Evolutionary conservation across 495 filamentous ascomycete genomes (phyloP).

Genomic region (Aspergillus taichungensis): DNA sequence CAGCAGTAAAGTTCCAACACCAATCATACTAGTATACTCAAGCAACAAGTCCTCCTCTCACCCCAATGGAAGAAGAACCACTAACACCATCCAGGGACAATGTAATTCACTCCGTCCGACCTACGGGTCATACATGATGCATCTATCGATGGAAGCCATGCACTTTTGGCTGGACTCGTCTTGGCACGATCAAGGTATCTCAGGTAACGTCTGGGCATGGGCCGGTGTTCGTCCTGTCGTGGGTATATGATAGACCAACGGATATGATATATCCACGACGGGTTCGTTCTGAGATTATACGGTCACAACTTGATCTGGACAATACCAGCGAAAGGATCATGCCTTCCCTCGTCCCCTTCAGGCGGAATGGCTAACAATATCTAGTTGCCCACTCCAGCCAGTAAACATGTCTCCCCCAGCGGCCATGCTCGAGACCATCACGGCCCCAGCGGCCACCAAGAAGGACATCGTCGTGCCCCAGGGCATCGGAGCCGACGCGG

Average conservation of each 20-base stretch:
- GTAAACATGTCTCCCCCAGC: slow-evolving; percentile 69
- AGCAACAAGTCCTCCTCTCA: slow-evolving; percentile 14
- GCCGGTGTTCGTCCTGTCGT: slow-evolving; percentile 55
- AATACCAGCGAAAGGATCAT: slow-evolving; percentile 99
- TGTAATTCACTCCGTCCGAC: slow-evolving; percentile 11
- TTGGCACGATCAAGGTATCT: slow-evolving; percentile 52
- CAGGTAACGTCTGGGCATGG: slow-evolving; percentile 53
- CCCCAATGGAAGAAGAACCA: too few species aligned
- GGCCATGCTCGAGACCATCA: slow-evolving; percentile 40
- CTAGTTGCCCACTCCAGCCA: slow-evolving; percentile 31
- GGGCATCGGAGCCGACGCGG: slow-evolving; percentile 25
- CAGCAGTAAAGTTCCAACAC: too few species aligned
- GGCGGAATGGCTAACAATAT: slow-evolving; percentile 31
- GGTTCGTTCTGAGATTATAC: slow-evolving; percentile 87
- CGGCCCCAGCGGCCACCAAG: slow-evolving; percentile 38
- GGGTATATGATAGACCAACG: background rate
- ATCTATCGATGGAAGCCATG: slow-evolving; percentile 31
- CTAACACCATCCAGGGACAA: slow-evolving; percentile 3
- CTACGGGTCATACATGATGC: background rate
- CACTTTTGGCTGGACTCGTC: slow-evolving; percentile 31
- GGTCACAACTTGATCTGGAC: slow-evolving; percentile 97
- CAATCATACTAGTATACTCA: background rate
- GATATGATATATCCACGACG: slow-evolving; percentile 1
- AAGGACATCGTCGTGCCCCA: slow-evolving; percentile 36
- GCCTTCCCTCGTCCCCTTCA: slow-evolving; percentile 43